A percentile compares a stretch with the other conserved stretches of the same genome.
Conservation (phyloP, 805 yeast genomes). For the Hanseniaspora guilliermondii region DNA sequence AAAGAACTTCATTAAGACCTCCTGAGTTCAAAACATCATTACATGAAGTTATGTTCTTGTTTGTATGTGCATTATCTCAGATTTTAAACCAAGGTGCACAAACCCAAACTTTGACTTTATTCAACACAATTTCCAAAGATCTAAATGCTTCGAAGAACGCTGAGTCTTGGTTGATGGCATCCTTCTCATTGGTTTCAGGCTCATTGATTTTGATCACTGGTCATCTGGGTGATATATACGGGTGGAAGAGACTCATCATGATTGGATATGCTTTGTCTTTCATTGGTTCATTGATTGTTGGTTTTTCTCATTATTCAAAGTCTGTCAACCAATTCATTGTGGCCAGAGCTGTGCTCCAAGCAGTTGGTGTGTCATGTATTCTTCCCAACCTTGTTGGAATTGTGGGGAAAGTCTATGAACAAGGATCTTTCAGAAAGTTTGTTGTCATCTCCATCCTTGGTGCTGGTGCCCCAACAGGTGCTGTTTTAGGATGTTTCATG, state of each 20-base stretch:
- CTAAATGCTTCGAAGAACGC: conserved; percentile 22
- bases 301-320: conserved; percentile 41
- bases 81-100: conserved; percentile 32
- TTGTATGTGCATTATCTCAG: conserved; percentile 28
- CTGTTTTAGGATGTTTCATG: conserved; percentile 32
- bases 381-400: conserved; percentile 52
- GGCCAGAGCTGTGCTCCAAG: conserved; percentile 44
- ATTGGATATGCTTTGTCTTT: conserved; percentile 45
- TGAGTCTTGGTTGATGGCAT: conserved; percentile 51
- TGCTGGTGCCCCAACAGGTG: conserved; percentile 51
- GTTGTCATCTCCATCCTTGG: conserved; percentile 44
- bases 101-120: conserved; percentile 29
- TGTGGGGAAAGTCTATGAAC: conserved; percentile 35
- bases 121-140: conserved; percentile 26
- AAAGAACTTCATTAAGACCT: neutral
- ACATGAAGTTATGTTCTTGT: conserved; percentile 23
- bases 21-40: neutral
- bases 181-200: conserved; percentile 59
- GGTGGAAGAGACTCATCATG: conserved; percentile 42
- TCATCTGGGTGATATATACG: conserved; percentile 59
- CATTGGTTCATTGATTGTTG: conserved; percentile 50
- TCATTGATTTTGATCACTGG: conserved; percentile 61
- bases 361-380: conserved; percentile 47
- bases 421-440: conserved; percentile 35
- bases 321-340: conserved; percentile 39